Conservation (phyloP, 306 rosid species). For the Myrica gale region DNA sequence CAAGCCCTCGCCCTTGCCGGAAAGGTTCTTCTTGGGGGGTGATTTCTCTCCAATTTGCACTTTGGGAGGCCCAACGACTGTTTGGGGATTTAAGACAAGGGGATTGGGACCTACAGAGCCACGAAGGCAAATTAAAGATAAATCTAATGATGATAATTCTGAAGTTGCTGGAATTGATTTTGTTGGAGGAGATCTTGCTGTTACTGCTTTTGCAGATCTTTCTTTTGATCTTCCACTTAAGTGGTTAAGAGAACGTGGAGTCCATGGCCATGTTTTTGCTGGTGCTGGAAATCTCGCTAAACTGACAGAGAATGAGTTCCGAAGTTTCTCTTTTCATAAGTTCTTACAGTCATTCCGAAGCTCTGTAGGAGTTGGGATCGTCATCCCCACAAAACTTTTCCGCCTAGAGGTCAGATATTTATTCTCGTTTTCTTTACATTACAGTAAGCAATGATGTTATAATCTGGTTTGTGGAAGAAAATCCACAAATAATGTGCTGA, state of each 20-base stretch:
- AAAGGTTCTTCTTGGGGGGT: slow-evolving; percentile 92
- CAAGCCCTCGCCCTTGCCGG: slow-evolving; percentile 87
- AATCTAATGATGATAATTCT: slow-evolving; percentile 37
- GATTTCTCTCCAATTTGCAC: slow-evolving; percentile 93
- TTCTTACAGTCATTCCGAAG: slow-evolving; percentile 76
- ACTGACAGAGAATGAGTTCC: slow-evolving; percentile 75
- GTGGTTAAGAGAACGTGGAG: slow-evolving; percentile 86
- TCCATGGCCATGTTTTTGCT: slow-evolving; percentile 92
- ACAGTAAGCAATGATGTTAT: neutral
- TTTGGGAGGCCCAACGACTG: slow-evolving; percentile 76
- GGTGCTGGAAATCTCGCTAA: slow-evolving; percentile 87
- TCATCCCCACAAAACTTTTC: slow-evolving; percentile 75
- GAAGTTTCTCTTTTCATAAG: slow-evolving; percentile 53
- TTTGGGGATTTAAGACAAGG: slow-evolving; percentile 89
- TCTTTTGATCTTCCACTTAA: slow-evolving; percentile 84
- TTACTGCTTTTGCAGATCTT: slow-evolving; percentile 88
- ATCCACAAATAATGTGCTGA: slow-evolving; percentile 11
- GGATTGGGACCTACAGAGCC: slow-evolving; percentile 90
- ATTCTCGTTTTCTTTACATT: slow-evolving; percentile 14
- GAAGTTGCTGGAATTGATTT: slow-evolving; percentile 62
- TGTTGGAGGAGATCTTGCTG: slow-evolving; percentile 95
- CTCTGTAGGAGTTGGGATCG: slow-evolving; percentile 87
- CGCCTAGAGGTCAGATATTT: slow-evolving; percentile 81
- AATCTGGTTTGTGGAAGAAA: slow-evolving; percentile 5
- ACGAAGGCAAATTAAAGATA: slow-evolving; percentile 52